Evolutionary conservation across 106 monocot species (phyloP).

Genomic region (Xerophyta viscosa): DNA sequence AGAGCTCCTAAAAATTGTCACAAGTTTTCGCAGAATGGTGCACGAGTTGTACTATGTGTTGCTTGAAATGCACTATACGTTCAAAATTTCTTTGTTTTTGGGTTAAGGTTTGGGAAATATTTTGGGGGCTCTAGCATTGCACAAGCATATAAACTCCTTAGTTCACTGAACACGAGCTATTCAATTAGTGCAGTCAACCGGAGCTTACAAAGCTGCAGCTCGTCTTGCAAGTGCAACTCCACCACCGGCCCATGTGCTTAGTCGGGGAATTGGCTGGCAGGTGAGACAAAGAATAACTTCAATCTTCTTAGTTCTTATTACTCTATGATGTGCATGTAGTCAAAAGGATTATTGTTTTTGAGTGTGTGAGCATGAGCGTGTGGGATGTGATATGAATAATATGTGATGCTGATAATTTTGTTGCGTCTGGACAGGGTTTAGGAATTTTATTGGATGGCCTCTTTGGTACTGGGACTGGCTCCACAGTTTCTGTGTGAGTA

Average conservation of each 20-base stretch:
- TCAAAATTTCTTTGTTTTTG: too few species aligned
- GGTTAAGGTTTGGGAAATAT: too few species aligned
- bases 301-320: too few species aligned
- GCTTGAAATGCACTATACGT: too few species aligned
- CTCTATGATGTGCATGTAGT: too few species aligned
- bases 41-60: too few species aligned
- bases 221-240: slow-evolving; percentile 96
- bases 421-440: slow-evolving; percentile 23
- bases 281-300: too few species aligned
- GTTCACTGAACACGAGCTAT: background rate
- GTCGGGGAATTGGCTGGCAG: slow-evolving; percentile 99
- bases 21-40: too few species aligned
- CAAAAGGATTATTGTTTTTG: too few species aligned
- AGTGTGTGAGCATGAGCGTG: too few species aligned
- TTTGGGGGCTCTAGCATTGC: background rate
- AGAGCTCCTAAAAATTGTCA: too few species aligned
- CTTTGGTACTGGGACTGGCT: slow-evolving; percentile 70
- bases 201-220: slow-evolving; percentile 88
- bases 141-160: background rate
- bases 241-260: slow-evolving; percentile 93
- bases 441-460: slow-evolving; percentile 64
- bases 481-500: slow-evolving; percentile 76
- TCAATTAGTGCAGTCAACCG: slow-evolving; percentile 63
- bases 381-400: too few species aligned
- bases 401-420: background rate